A percentile compares a stretch with the other conserved stretches of the same genome.
Evolutionary conservation across 2,329 filamentous ascomycete species (phyloP).

Genomic region (Cladosporium sp.): DNA sequence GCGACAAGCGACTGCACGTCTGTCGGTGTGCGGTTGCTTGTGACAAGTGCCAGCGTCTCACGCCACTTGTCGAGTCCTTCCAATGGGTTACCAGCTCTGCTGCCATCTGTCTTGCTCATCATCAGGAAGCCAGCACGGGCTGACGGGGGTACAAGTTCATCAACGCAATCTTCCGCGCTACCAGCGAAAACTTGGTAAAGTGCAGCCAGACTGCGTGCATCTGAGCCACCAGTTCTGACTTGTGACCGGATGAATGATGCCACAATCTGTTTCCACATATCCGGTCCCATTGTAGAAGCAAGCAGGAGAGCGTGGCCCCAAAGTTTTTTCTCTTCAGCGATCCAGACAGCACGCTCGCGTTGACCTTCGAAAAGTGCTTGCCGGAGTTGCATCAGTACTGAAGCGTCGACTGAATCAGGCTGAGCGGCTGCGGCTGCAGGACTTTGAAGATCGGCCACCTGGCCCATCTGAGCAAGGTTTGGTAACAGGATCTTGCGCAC

Average conservation of each 20-base stretch:
- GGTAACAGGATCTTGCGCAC: constrained; percentile 72
- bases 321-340: constrained; percentile 83
- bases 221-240: constrained; percentile 71
- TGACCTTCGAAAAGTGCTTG: constrained; percentile 73
- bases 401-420: constrained; percentile 65
- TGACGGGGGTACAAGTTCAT: constrained; percentile 89
- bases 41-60: constrained; percentile 78
- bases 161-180: constrained; percentile 89
- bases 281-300: constrained; percentile 68
- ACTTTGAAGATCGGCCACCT: constrained; percentile 34
- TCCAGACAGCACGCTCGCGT: constrained; percentile 87
- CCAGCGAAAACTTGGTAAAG: constrained; percentile 92
- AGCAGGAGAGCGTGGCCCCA: constrained; percentile 97
- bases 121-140: constrained; percentile 89
- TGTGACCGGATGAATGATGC: constrained; percentile 96
- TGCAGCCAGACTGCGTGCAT: constrained; percentile 82
- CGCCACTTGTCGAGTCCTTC: constrained; percentile 91
- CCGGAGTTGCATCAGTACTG: constrained; percentile 67
- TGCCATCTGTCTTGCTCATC: constrained; percentile 67
- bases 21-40: constrained; percentile 80
- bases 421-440: constrained; percentile 29
- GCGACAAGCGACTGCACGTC: constrained; percentile 74
- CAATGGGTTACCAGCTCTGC: constrained; percentile 65
- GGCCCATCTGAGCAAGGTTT: constrained; percentile 35
- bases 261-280: constrained; percentile 84